Evolutionary conservation across 306 rosid species (phyloP).

Genomic region (Begonia loranthoides): DNA sequence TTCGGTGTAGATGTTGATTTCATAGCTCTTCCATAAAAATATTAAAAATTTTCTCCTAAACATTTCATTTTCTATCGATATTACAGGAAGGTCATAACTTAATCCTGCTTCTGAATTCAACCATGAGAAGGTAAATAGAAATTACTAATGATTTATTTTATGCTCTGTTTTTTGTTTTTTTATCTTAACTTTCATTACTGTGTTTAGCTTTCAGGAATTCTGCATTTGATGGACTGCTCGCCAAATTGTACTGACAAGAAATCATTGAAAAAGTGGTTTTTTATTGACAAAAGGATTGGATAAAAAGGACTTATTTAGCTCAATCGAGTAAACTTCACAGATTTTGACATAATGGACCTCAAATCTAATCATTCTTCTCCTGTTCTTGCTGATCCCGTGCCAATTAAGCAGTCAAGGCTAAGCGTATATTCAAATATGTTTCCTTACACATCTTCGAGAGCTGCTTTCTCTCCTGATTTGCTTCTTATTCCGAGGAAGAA

Average conservation of each 20-base stretch:
- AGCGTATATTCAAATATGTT: conserved; percentile 42
- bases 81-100: conserved; percentile 12
- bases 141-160: conserved; percentile 7
- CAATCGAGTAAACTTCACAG: conserved; percentile 17
- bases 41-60: neutral
- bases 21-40: neutral
- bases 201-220: conserved; percentile 41
- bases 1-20: too few relatives aligned
- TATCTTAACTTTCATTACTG: conserved; percentile 8
- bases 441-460: conserved; percentile 49
- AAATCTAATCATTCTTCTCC: conserved; percentile 70
- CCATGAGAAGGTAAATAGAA: conserved; percentile 1
- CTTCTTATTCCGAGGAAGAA: conserved; percentile 72
- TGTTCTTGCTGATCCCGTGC: conserved; percentile 63
- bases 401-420: conserved; percentile 59
- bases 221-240: conserved; percentile 60
- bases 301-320: conserved; percentile 25
- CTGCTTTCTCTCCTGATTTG: conserved; percentile 35
- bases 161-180: neutral
- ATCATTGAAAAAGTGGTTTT: conserved; percentile 61
- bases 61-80: neutral
- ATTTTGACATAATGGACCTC: conserved; percentile 91
- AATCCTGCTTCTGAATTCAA: too few relatives aligned
- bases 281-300: conserved; percentile 68
- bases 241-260: conserved; percentile 49